phyloP scores from a whole-genome alignment of 768 basidiomycete species.

The Russula sp. region DNA sequence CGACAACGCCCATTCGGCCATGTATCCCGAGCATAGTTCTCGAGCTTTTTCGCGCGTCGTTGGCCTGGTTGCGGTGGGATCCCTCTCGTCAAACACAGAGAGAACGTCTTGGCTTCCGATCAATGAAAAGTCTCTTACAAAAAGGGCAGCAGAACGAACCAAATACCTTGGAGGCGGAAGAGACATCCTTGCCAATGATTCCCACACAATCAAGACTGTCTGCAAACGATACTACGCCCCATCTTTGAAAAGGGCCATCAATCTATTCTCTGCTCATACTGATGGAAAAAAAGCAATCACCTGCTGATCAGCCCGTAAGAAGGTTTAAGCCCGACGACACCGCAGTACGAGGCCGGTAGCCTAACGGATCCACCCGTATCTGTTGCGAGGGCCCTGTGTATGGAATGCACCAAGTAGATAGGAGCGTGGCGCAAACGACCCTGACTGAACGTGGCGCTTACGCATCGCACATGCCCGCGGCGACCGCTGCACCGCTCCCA shows the following conservation, averaged over 20 bases:
- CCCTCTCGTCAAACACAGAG: slow-evolving; percentile 49
- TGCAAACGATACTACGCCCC: slow-evolving; percentile 89
- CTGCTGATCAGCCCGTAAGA: slow-evolving; percentile 89
- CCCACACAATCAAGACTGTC: slow-evolving; percentile 96
- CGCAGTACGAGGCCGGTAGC: slow-evolving; percentile 91
- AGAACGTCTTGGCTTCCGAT: slow-evolving; percentile 27
- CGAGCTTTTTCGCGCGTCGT: slow-evolving; percentile 32
- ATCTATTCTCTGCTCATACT: background rate
- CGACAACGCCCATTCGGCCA: slow-evolving; percentile 2
- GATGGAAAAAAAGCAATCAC: slow-evolving; percentile 34
- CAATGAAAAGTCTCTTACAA: background rate
- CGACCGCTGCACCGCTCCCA: slow-evolving; percentile 91
- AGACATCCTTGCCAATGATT: slow-evolving; percentile 53
- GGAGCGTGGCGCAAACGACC: background rate
- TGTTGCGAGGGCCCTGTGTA: slow-evolving; percentile 72
- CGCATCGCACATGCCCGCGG: slow-evolving; percentile 77
- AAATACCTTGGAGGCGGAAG: slow-evolving; percentile 48
- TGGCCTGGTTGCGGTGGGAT: slow-evolving; percentile 62
- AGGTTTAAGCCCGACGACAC: slow-evolving; percentile 87
- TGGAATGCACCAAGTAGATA: background rate
- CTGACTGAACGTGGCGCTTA: slow-evolving; percentile 35
- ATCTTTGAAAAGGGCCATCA: slow-evolving; percentile 37
- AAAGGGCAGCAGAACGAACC: slow-evolving; percentile 37
- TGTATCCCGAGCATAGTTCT: slow-evolving; percentile 19
- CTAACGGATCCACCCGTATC: slow-evolving; percentile 95